phyloP scores from a whole-genome alignment of 371 early-diverging fungal species.

The Mycotypha africana region DNA sequence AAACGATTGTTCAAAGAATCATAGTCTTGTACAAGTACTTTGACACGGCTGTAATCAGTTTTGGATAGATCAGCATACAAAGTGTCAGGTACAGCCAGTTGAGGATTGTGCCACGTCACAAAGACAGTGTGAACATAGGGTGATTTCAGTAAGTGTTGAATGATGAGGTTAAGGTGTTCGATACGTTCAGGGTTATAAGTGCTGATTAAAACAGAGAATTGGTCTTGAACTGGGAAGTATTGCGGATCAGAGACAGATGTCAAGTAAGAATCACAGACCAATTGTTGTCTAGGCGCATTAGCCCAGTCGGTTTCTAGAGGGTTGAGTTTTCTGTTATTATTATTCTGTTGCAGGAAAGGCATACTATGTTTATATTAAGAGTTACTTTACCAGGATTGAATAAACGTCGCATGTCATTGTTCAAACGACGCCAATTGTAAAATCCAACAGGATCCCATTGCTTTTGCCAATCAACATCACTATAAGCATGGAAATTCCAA shows the following conservation, averaged over 20 bases:
- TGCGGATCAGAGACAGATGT: background rate
- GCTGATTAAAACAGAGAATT: constrained; percentile 42
- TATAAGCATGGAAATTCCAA: constrained; percentile 27
- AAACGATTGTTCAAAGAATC: constrained; percentile 44
- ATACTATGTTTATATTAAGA: too few species aligned
- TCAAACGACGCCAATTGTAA: constrained; percentile 24
- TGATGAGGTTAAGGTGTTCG: constrained; percentile 25
- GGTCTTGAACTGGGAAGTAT: constrained; percentile 15
- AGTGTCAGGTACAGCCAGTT: constrained; percentile 17
- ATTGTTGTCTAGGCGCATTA: constrained; percentile 10
- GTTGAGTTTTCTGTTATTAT: too few species aligned
- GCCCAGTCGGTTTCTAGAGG: constrained; percentile 7
- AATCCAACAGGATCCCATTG: constrained; percentile 21
- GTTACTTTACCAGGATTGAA: constrained; percentile 4
- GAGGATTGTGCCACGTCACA: constrained; percentile 49
- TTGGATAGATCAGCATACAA: constrained; percentile 9
- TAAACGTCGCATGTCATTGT: constrained; percentile 8
- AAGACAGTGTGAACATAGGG: constrained; percentile 28
- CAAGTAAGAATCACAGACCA: constrained; percentile 10
- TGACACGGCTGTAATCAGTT: constrained; percentile 15
- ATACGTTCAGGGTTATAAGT: constrained; percentile 47
- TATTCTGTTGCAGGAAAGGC: too few species aligned
- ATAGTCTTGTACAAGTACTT: constrained; percentile 23
- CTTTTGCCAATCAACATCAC: constrained; percentile 21
- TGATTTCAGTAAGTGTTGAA: constrained; percentile 27